phyloP scores from a whole-genome alignment of 331 rosid species.

The Rosa hybrid region DNA sequence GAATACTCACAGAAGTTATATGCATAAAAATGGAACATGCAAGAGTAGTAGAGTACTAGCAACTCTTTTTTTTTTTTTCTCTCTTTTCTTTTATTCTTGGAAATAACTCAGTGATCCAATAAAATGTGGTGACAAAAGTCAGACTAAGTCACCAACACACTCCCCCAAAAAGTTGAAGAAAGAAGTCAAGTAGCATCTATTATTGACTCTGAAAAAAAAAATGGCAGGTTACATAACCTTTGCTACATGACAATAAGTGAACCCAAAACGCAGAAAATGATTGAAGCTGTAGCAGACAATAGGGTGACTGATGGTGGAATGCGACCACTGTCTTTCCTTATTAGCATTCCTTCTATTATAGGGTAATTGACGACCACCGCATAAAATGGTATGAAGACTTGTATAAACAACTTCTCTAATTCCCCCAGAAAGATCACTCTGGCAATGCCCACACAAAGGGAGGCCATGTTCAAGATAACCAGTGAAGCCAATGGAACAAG shows the following conservation, averaged over 20 bases:
- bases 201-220: not conserved
- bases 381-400: constrained; percentile 28
- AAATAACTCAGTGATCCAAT: too few relatives aligned
- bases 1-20: too few relatives aligned
- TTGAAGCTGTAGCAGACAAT: not conserved
- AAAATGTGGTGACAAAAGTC: too few relatives aligned
- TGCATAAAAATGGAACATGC: too few relatives aligned
- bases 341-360: constrained; percentile 31
- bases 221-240: not conserved
- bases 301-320: constrained; percentile 23
- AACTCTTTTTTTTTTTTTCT: too few relatives aligned
- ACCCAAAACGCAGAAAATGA: not conserved
- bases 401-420: constrained; percentile 27
- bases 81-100: too few relatives aligned
- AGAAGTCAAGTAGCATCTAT: too few relatives aligned
- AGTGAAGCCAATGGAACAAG: constrained; percentile 31
- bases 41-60: too few relatives aligned
- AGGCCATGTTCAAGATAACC: constrained; percentile 20
- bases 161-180: too few relatives aligned
- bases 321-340: constrained; percentile 35
- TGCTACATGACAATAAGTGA: constrained; percentile 11
- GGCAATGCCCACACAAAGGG: constrained; percentile 25
- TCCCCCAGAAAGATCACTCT: constrained; percentile 21
- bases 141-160: too few relatives aligned
- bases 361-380: constrained; percentile 20